phyloP scores from a whole-genome alignment of 1,284 basidiomycete species.

The Takashimella koratensis region DNA sequence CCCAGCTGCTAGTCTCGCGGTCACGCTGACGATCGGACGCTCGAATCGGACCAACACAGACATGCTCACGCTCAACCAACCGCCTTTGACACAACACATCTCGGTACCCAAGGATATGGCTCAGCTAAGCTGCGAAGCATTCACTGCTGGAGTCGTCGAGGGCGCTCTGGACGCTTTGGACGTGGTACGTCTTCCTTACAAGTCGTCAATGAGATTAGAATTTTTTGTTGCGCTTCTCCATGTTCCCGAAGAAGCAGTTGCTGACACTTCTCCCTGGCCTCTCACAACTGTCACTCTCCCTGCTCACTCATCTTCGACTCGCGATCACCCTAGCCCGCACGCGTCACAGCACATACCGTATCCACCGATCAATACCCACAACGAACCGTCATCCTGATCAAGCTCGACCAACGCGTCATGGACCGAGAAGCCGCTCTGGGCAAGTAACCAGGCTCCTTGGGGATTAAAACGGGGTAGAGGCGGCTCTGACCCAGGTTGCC shows the following conservation, averaged over 20 bases:
- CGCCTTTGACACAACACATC: slow-evolving; percentile 83
- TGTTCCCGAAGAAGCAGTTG: too few relatives aligned
- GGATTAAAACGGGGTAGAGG: too few relatives aligned
- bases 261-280: neutral
- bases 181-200: slow-evolving; percentile 77
- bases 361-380: slow-evolving; percentile 74
- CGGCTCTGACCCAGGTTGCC: too few relatives aligned
- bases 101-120: slow-evolving; percentile 92
- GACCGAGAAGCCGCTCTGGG: slow-evolving; percentile 76
- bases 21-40: too few relatives aligned
- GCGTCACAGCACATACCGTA: slow-evolving; percentile 94
- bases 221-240: too few relatives aligned
- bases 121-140: slow-evolving; percentile 90
- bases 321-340: slow-evolving; percentile 72
- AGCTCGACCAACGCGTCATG: slow-evolving; percentile 82
- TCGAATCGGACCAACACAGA: too few relatives aligned
- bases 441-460: too few relatives aligned
- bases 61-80: slow-evolving; percentile 98
- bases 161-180: slow-evolving; percentile 92
- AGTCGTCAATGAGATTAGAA: neutral
- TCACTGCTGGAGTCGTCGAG: slow-evolving; percentile 95
- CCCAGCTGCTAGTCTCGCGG: too few relatives aligned
- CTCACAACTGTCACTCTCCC: too few relatives aligned
- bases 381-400: slow-evolving; percentile 88
- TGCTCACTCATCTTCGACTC: too few relatives aligned